Evolutionary conservation across 2,329 filamentous ascomycete genomes (phyloP).

Genomic region (Botrytis galanthina): DNA sequence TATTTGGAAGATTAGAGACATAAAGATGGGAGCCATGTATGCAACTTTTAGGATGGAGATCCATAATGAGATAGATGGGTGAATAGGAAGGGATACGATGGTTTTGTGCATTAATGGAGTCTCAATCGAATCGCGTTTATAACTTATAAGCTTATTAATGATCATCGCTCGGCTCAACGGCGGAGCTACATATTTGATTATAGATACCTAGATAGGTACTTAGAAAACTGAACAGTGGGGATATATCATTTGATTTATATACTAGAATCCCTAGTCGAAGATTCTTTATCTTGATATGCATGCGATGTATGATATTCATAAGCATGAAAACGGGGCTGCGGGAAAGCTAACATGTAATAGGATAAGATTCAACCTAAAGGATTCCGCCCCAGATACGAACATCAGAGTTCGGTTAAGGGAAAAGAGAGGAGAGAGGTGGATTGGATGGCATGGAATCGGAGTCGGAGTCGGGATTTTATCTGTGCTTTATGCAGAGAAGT

Average conservation of each 20-base stretch:
- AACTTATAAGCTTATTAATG: not conserved
- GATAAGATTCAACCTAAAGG: not conserved
- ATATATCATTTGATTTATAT: not conserved
- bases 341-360: not conserved
- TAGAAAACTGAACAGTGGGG: not conserved
- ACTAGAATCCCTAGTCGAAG: not conserved
- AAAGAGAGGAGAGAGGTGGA: not conserved
- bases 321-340: not conserved
- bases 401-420: not conserved
- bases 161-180: not conserved
- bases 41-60: not conserved
- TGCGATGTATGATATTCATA: not conserved
- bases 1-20: not conserved
- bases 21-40: not conserved
- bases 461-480: not conserved
- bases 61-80: not conserved
- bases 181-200: not conserved
- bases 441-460: not conserved
- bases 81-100: not conserved
- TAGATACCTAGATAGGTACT: not conserved
- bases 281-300: not conserved
- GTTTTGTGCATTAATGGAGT: not conserved
- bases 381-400: not conserved
- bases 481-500: not conserved
- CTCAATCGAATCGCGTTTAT: not conserved